Conservation (phyloP, 306 rosid species). For the Clitoria ternatea region DNA sequence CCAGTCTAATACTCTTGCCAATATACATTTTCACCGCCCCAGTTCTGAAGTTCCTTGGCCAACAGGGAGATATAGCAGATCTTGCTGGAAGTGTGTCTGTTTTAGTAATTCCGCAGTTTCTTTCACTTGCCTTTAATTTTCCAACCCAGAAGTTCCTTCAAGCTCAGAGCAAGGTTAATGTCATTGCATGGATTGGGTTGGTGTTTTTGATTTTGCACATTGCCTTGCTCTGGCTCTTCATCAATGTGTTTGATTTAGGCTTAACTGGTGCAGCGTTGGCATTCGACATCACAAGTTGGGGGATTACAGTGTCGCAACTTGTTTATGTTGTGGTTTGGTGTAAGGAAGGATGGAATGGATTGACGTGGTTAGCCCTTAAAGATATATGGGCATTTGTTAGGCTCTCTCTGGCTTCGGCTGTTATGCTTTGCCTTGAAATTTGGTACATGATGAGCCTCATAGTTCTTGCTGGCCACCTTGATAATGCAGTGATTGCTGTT, state of each 20-base stretch:
- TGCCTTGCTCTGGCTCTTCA: conserved; percentile 61
- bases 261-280: conserved; percentile 74
- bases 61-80: conserved; percentile 63
- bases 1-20: conserved; percentile 56
- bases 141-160: conserved; percentile 89
- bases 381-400: conserved; percentile 80
- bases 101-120: conserved; percentile 60
- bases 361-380: conserved; percentile 63
- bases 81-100: conserved; percentile 56
- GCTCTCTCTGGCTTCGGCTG: conserved; percentile 89
- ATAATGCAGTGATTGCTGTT: conserved; percentile 63
- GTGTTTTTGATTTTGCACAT: conserved; percentile 45
- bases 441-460: conserved; percentile 82
- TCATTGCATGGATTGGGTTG: conserved; percentile 68
- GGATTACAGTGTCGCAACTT: conserved; percentile 50
- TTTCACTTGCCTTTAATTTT: conserved; percentile 64
- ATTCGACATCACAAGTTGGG: conserved; percentile 65
- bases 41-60: conserved; percentile 65
- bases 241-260: conserved; percentile 50
- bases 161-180: conserved; percentile 73
- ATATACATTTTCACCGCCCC: conserved; percentile 68
- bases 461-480: conserved; percentile 73
- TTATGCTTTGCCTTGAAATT: conserved; percentile 89
- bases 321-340: conserved; percentile 74
- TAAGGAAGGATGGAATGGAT: conserved; percentile 80